Evolutionary conservation across 441 rosid species (phyloP).

Genomic region (Croton setiger): DNA sequence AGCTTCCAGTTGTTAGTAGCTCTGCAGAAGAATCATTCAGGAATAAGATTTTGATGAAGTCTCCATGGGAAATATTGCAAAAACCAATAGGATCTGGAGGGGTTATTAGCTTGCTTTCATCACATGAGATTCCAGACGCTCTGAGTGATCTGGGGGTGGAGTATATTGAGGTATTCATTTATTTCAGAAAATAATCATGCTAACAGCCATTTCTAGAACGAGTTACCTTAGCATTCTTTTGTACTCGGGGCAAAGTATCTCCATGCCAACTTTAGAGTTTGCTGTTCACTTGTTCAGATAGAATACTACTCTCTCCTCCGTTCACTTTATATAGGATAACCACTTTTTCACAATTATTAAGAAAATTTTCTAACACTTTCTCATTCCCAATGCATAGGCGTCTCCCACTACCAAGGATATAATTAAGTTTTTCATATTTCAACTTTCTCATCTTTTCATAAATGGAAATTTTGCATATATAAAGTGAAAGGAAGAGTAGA

Average conservation of each 20-base stretch:
- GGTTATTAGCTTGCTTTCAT: conserved; percentile 55
- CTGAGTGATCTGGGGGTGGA: conserved; percentile 56
- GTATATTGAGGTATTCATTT: conserved; percentile 51
- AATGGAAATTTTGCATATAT: no score
- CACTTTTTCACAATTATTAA: no score
- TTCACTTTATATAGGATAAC: no score
- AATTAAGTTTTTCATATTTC: no score
- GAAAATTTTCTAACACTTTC: no score
- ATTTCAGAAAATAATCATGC: not conserved
- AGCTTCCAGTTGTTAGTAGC: conserved; percentile 64
- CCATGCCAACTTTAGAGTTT: not conserved
- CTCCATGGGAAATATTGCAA: conserved; percentile 87
- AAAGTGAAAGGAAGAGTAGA: no score
- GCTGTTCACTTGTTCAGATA: not conserved
- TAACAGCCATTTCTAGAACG: not conserved
- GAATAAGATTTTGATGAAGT: conserved; percentile 79
- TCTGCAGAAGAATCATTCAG: conserved; percentile 42
- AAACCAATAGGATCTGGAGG: conserved; percentile 87
- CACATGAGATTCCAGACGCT: conserved; percentile 42
- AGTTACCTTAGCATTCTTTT: not conserved
- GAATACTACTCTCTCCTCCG: not conserved
- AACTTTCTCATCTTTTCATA: no score
- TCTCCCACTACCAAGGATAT: no score
- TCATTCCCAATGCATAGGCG: no score
- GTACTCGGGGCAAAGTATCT: not conserved